Base-by-base conservation (phyloP, 371 early-diverging fungal species). In the Phascolomyces articulosus region DNA sequence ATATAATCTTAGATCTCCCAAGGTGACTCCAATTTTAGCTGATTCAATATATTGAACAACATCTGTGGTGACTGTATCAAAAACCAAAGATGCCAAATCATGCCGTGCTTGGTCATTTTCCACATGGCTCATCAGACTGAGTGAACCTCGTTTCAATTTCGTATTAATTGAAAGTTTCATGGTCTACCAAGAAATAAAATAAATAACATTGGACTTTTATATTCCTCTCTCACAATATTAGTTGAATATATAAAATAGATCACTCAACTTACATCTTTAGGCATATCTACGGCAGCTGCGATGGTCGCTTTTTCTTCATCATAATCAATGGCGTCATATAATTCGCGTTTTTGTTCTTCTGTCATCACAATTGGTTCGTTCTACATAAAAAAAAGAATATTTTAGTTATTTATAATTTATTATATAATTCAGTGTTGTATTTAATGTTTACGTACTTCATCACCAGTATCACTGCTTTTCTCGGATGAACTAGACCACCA, bases 271-370 rank as follows among this genome's bases (percentile, higher is more conserved):
- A 90, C 91, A 73, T 96, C 94, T 64, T 86, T 84, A 6, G 94
- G 94, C 41, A 93, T 71, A 57, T 92, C 95, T 0, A 90, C 78
- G 27, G 85, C 83, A 3, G 67, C 57, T 3, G 68, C 73, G 26
- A 79, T 71, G 0, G 71, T 76, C 0, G 87, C 77, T 28, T 85
- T 78, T 2, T 85, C 82, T 57, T 91, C 91, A 65, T 94, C 88
- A 66, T 88, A 93, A 47, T 94, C 95, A 66, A 95, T 93, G 0
- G 91, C 88, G 13, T 94, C 87, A 69, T 90, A 92, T 4, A 95
- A 72, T 64, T 92, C 88, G 51, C 89, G 72, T 28, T 88, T 80
- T 62, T 93, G 88, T 55, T 87, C 85, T 24, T 88, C 88, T 18
- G 78, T 79, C 54, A 82, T 74, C 11, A 67, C 65, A 38, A 65